Evolutionary conservation across 2,329 filamentous ascomycete genomes (phyloP).

Genomic region (Macrophomina tecta): DNA sequence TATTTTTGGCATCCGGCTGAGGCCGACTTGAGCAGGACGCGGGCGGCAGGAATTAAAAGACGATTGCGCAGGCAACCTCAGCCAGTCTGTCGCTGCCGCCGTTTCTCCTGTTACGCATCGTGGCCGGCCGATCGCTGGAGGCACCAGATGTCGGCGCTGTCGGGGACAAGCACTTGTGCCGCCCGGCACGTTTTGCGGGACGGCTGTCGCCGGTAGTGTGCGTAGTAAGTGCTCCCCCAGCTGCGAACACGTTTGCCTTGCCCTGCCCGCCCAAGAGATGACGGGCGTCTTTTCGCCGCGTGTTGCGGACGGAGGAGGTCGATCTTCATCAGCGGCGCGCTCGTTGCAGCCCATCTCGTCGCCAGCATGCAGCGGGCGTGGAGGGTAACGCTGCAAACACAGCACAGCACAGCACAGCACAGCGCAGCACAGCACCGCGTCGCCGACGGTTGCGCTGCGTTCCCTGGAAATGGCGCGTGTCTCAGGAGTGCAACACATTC

Average conservation of each 20-base stretch:
- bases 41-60: background rate
- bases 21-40: background rate
- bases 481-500: conserved; percentile 23
- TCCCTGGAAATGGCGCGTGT: conserved; percentile 14
- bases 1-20: conserved; percentile 16
- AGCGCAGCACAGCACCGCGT: background rate
- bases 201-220: background rate
- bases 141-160: too few relatives aligned
- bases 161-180: background rate
- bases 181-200: background rate
- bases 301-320: conserved; percentile 5
- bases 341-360: background rate
- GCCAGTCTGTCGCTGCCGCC: background rate
- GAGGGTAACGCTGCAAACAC: conserved; percentile 1
- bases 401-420: conserved; percentile 1
- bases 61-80: background rate
- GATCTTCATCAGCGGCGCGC: conserved; percentile 18
- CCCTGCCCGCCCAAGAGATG: conserved; percentile 10
- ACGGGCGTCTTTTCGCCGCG: conserved; percentile 4
- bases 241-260: conserved; percentile 4
- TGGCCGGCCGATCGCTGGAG: background rate
- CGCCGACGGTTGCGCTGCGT: conserved; percentile 2
- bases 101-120: background rate
- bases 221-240: background rate
- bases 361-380: background rate